Conservation (phyloP, 2,329 filamentous ascomycete genomes). For the Incumbomyces lentus region DNA sequence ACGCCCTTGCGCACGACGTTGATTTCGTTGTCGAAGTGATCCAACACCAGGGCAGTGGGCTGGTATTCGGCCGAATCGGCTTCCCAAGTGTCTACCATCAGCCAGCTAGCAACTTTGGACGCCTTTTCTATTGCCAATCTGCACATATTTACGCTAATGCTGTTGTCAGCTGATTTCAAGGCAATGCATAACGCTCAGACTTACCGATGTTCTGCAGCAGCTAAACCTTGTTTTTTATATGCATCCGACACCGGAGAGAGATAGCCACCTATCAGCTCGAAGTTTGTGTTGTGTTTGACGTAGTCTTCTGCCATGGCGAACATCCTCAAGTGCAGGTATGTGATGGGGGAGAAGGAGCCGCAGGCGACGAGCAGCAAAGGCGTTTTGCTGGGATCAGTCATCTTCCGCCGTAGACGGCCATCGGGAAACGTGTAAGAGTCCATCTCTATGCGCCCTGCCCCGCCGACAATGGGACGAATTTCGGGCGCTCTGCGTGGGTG, state of each 20-base stretch:
- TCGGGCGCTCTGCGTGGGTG: slow-evolving; percentile 9
- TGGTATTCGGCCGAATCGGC: slow-evolving; percentile 75
- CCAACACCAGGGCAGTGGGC: slow-evolving; percentile 77
- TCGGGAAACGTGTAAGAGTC: slow-evolving; percentile 37
- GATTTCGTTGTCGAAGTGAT: slow-evolving; percentile 85
- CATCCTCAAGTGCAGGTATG: slow-evolving; percentile 72
- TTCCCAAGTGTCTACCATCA: slow-evolving; percentile 86
- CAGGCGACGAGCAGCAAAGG: slow-evolving; percentile 40
- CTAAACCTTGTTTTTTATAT: slow-evolving; percentile 72
- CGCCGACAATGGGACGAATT: slow-evolving; percentile 16
- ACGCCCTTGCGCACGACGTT: slow-evolving; percentile 69
- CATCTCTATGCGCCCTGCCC: slow-evolving; percentile 18
- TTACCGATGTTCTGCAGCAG: slow-evolving; percentile 58
- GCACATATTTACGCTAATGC: slow-evolving; percentile 65
- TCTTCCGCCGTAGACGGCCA: slow-evolving; percentile 34
- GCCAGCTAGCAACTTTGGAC: slow-evolving; percentile 62
- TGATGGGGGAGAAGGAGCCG: slow-evolving; percentile 61
- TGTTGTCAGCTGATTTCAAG: not conserved
- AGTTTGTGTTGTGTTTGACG: slow-evolving; percentile 62
- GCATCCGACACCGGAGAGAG: slow-evolving; percentile 65
- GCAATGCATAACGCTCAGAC: slow-evolving; percentile 5
- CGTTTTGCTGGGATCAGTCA: slow-evolving; percentile 38
- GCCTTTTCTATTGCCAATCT: slow-evolving; percentile 66
- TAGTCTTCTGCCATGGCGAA: slow-evolving; percentile 80
- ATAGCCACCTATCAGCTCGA: slow-evolving; percentile 79